phyloP scores from a whole-genome alignment of 75 land plant genomes.

The Cupressus sempervirens region DNA sequence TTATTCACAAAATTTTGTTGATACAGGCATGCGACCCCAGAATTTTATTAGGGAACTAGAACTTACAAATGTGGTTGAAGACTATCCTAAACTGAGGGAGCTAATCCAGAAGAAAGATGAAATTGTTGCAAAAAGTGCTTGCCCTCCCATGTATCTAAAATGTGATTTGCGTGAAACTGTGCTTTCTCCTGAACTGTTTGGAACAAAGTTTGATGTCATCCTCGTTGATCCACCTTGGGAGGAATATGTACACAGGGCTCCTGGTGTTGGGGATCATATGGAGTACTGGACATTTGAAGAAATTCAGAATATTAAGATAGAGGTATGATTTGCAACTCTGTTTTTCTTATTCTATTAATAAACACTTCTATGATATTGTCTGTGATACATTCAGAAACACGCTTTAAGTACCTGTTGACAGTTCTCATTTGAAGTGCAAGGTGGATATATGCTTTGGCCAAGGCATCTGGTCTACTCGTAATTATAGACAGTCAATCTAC shows the following conservation, averaged over 20 bases:
- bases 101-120: slow-evolving; percentile 93
- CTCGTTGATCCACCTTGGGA: slow-evolving; percentile 99
- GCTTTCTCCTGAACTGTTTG: slow-evolving; percentile 78
- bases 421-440: background rate
- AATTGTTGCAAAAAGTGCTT: slow-evolving; percentile 72
- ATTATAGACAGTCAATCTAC: background rate
- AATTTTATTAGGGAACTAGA: slow-evolving; percentile 95
- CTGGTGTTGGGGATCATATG: slow-evolving; percentile 91
- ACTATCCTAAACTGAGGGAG: slow-evolving; percentile 96
- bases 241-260: slow-evolving; percentile 96
- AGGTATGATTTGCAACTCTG: slow-evolving; percentile 40
- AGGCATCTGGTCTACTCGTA: background rate
- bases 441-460: background rate
- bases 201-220: slow-evolving; percentile 98
- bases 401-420: background rate
- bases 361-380: background rate
- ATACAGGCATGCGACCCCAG: slow-evolving; percentile 94
- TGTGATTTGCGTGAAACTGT: slow-evolving; percentile 67
- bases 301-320: slow-evolving; percentile 87
- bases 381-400: background rate
- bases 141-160: slow-evolving; percentile 84
- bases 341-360: background rate
- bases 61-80: slow-evolving; percentile 90
- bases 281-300: slow-evolving; percentile 97
- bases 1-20: slow-evolving; percentile 98